These are phyloP conservation scores for Blastocystis sp. DNA, from an alignment of 352 stramenopile genomes.

Conservation along the genomic window DNA sequence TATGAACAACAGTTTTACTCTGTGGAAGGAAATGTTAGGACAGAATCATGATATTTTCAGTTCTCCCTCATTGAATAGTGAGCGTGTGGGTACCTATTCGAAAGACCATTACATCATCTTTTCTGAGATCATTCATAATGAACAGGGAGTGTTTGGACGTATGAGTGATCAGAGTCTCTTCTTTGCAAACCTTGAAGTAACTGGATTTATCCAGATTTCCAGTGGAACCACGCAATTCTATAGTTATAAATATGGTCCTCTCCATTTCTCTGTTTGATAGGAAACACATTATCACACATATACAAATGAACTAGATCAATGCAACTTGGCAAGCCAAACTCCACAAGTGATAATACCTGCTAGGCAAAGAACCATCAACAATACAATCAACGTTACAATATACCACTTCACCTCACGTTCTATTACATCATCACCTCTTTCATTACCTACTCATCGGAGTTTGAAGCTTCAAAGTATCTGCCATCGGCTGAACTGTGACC, in stretches of 20 bases:
- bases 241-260: too few relatives aligned
- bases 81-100: neutral
- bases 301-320: constrained; percentile 1
- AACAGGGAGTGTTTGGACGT: neutral
- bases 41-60: neutral
- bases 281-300: neutral
- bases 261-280: neutral
- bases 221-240: too few relatives aligned
- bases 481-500: neutral
- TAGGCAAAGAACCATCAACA: constrained; percentile 34
- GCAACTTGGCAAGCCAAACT: constrained; percentile 27
- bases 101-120: neutral
- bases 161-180: neutral
- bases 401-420: constrained; percentile 4
- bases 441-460: neutral
- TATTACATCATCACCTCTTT: neutral
- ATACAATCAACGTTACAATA: neutral
- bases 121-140: neutral
- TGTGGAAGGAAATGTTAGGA: neutral
- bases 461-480: neutral
- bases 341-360: constrained; percentile 23
- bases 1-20: neutral
- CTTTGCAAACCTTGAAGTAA: too few relatives aligned
- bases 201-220: too few relatives aligned
- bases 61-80: too few relatives aligned